These are phyloP conservation scores for Oryza officinalis DNA, from an alignment of 176 grass and related monocot species.

Conservation along the genomic window DNA sequence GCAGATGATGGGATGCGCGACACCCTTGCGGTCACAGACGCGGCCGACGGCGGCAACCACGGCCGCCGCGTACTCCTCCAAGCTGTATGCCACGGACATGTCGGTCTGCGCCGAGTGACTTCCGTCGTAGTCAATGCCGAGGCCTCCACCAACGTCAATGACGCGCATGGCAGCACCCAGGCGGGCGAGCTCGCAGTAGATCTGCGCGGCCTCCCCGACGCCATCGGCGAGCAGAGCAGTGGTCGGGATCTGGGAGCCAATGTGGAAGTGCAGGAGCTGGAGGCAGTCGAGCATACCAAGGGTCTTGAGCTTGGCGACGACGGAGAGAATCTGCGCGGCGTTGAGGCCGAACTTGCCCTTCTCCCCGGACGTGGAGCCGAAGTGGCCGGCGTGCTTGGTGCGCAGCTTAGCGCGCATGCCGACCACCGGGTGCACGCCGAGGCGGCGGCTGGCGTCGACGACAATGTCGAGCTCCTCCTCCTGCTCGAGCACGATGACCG, in stretches of 20 bases:
- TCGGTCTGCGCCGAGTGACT: slow-evolving; percentile 75
- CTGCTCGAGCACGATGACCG: slow-evolving; percentile 91
- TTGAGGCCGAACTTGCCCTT: slow-evolving; percentile 96
- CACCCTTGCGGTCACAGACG: slow-evolving; percentile 73
- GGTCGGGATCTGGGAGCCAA: slow-evolving; percentile 93
- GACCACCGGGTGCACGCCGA: slow-evolving; percentile 67
- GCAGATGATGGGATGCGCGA: slow-evolving; percentile 82
- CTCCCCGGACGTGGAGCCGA: slow-evolving; percentile 87
- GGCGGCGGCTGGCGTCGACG: slow-evolving; percentile 61
- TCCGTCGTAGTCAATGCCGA: slow-evolving; percentile 89
- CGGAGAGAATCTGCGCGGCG: slow-evolving; percentile 72
- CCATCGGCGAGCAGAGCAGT: slow-evolving; percentile 76
- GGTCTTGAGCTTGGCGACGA: slow-evolving; percentile 63
- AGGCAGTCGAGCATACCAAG: slow-evolving; percentile 88
- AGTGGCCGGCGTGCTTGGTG: slow-evolving; percentile 93
- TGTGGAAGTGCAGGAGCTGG: slow-evolving; percentile 97
- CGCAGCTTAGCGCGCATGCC: slow-evolving; percentile 95
- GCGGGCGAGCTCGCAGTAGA: slow-evolving; percentile 89
- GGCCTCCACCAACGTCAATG: slow-evolving; percentile 82
- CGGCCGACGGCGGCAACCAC: slow-evolving; percentile 66
- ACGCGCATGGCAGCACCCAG: slow-evolving; percentile 82
- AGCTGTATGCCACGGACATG: slow-evolving; percentile 79
- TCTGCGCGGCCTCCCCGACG: slow-evolving; percentile 85
- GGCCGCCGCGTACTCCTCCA: slow-evolving; percentile 85
- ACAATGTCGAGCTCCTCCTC: slow-evolving; percentile 97